A percentile compares a stretch with the other conserved stretches of the same genome.
phyloP scores from a whole-genome alignment of 2,329 filamentous ascomycete genomes.

The Lojkania enalia region DNA sequence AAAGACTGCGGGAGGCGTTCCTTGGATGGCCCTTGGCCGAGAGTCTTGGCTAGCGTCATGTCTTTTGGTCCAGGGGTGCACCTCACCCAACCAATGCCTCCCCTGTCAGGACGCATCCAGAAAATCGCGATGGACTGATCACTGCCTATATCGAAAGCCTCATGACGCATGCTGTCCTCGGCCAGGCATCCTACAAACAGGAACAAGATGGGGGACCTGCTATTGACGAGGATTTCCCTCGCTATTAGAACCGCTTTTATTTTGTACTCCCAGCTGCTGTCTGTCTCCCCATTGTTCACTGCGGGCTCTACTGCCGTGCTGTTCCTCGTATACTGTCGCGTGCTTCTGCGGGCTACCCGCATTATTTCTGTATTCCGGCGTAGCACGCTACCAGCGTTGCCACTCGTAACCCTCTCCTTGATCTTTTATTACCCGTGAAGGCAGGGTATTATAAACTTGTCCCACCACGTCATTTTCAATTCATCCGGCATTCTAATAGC shows the following conservation, averaged over 20 bases:
- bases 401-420: background rate
- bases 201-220: background rate
- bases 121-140: constrained; percentile 34
- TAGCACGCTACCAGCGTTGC: background rate
- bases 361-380: background rate
- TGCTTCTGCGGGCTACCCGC: background rate
- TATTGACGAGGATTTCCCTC: background rate
- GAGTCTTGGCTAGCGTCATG: constrained; percentile 20
- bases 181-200: constrained; percentile 8
- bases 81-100: constrained; percentile 20
- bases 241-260: background rate
- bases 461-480: constrained; percentile 24
- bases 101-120: constrained; percentile 16
- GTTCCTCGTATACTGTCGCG: background rate
- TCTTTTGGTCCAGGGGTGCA: constrained; percentile 11
- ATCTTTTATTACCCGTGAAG: constrained; percentile 12
- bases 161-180: constrained; percentile 36
- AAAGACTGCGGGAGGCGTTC: background rate
- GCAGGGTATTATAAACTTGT: background rate
- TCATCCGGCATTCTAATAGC: background rate
- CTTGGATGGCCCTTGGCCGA: background rate
- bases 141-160: constrained; percentile 29
- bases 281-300: background rate
- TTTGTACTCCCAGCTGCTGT: background rate
- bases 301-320: background rate